Evolutionary conservation across 371 early-diverging fungal genomes (phyloP), one percentile per base, ranked within the genome.

Genomic region (Mortierella sp.): DNA sequence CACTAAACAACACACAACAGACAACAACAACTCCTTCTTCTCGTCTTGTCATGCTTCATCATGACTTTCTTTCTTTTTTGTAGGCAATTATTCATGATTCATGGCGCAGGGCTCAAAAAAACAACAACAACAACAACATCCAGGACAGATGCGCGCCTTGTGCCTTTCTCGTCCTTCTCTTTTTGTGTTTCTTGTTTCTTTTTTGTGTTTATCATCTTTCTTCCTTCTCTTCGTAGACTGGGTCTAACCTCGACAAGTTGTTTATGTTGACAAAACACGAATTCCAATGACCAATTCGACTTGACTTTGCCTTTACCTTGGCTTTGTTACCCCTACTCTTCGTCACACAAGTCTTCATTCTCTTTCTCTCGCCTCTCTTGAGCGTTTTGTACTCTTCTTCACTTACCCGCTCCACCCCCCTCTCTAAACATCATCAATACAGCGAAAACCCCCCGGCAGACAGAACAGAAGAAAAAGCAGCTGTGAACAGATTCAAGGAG

Each of bases 81-180:
- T 13, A 11, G 26, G 63, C 19, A 38, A 21, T 28, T 60, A 16
- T 16, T 31, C 60, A 60, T 72, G 5, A 21, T 42, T 42, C 70
- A 70, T 24, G 68, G 68, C 68, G 68, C 38, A 65, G 38, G 68
- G 68, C 68, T 65, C 68, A 65, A 65, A 65, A 65, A 21, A 65
- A 65, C 38, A 21, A 8, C 48, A 11, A 8, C 48, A 11, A 16
- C 48, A 11, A 16, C 14, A 14, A 14, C 42, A 38, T 65, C 68
- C 68, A 65, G 68, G 42, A 65, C 68, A 65, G 42, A 65, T 65
- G 68, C 68, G 68, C 68, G 68, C 68, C 68, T 10, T 65, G 63
- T 63, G 63, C 63, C 38, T 16, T 31, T 65, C 68, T 65, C 42
- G 24, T 65, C 42, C 68, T 68, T 68, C 68, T 76, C 54, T 34